Base-by-base conservation (phyloP, 2,329 filamentous ascomycete species). In the Colletotrichum shisoi region DNA sequence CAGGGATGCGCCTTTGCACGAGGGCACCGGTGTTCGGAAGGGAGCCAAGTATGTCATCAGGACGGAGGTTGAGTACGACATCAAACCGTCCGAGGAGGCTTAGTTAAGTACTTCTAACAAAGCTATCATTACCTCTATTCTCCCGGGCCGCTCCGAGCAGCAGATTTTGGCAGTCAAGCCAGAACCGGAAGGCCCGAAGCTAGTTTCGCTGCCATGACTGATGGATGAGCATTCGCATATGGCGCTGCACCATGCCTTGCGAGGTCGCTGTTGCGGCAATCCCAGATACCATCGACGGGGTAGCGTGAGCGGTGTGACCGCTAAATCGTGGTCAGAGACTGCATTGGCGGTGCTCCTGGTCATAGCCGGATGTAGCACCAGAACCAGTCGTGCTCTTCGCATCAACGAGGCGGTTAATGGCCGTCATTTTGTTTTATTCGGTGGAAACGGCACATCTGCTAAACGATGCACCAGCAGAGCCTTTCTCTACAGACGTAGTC, bases 51-150 rank as follows among this genome's bases (percentile, higher is more conserved):
- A 91, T 73, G 87, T 92, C 1, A 91, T 91, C 51, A 77, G 89
- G 63, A 91, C 89, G 0, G 89, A 92, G 74, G 85, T 92, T 4
- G 85, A 90, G 74, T 92, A 91, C 70, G 89, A 91, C 74, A 79
- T 91, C 82, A 77, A 81, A 45, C 72, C 75, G 8, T 63, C 51
- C 17, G 44, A 61, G 40, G 37, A 60, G 15, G 34, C 45, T 11
- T 59, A 45, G 27, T 24, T 12, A 31, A 49, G 44, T 51, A 31
- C 15, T 19, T 27, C 24, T 12, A 42, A 39, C 37, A 51, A 39
- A 24, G 34, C 57, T 49, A 17, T 15, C 31, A 8, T 31, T 19
- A 51, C 45, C 9, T 15, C n/a, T n/a, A 39, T 39, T 12, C n/a
- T 39, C n/a, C 31, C 7, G n/a, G 34, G 45, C 17, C 21, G 19